Evolutionary conservation across 257 asterid species (phyloP), one percentile per base, ranked within the genome.

Genomic region (Capsicum pubescens): DNA sequence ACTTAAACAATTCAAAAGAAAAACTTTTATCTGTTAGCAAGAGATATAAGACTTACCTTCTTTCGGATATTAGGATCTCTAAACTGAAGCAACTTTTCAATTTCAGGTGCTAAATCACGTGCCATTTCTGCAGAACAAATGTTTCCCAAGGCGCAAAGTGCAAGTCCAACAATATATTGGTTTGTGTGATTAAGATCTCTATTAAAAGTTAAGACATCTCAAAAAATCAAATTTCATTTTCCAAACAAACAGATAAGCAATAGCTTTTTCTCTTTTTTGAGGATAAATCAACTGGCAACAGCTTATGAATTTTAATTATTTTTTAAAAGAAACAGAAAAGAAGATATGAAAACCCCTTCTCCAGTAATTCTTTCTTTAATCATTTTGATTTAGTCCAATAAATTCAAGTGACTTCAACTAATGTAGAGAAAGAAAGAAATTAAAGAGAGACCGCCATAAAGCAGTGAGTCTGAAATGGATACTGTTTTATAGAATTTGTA

Each of bases 101-200:
- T 98, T 87, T 97, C 99, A 44, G 98, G 98, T 60, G 99, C 98
- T 87, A 97, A 97, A 87, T 97, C 99, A 82, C 99, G 99, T 87
- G 99, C 99, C 99, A 97, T 97, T 91, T 97, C 99, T 79, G 97
- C 99, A 81, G 99, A 97, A 88, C 99, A 91, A 79, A 95, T 97
- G 84, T 97, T 97, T 68, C 99, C 98, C 95, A 95, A 88, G 50
- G 99, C 98, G 90, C 99, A 97, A 80, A 97, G 98, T 83, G 98
- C 98, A 87, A 97, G 99, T 80, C 99, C 98, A 86, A 95, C 99
- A 76, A 97, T 95, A 86, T 97, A 97, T 86, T 93, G 99, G 87
- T 95, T 95, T 83, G 95, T 90, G 87, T 97, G 99, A 83, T 97
- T 93, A 87, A 97, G 92, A 91, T 97, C 99, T 93, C 99, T 97